Evolutionary conservation across 2,329 filamentous ascomycete genomes (phyloP), one percentile per base, ranked within the genome.

Genomic region (Verruconis gallopava): DNA sequence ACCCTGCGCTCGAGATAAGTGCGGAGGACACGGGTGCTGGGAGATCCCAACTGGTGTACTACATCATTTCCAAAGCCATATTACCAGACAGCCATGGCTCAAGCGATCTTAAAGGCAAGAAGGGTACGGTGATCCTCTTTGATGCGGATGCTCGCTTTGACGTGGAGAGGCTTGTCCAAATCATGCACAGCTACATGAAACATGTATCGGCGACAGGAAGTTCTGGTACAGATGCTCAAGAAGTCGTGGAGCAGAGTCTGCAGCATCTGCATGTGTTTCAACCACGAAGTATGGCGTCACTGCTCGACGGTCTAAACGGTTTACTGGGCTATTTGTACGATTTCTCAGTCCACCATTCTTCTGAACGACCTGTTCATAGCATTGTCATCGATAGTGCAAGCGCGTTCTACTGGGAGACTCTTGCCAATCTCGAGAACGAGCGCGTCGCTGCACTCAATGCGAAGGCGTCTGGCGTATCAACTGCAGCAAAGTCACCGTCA

Each of bases 1-100:
- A 9, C 9, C 33, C 33, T 36, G 15, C 17, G 33, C 21, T 42
- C 33, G 73, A 78, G 51, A 60, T 79, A 36, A 63, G 68, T 15
- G 73, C 72, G 39, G 56, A 61, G 25, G 59, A 60, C 11, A 59
- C 72, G 3, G 66, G 65, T 19, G 60, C 65, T 9, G 76, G 75
- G 6, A 78, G 77, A 55, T 72, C 75, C 1, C 68, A 73, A 25
- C 53, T 80, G 0, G 58, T 79, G 25, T 75, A 78, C 56, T 65
- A 72, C 45, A 55, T 79, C 32, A 64, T 64, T 20, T 65, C 68
- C 2, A 51, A 64, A 6, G 65, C 69, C 22, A 59, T 75, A 5
- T 60, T 79, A 1, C 73, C 74, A 1, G 41, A 45, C 15, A 15
- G 15, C 11, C 48, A 53, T 40, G 48, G 55, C 2, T 51, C 54